These are phyloP conservation scores for Massarina eburnea DNA, from an alignment of 2,329 filamentous ascomycete species.

Conservation along the genomic window DNA sequence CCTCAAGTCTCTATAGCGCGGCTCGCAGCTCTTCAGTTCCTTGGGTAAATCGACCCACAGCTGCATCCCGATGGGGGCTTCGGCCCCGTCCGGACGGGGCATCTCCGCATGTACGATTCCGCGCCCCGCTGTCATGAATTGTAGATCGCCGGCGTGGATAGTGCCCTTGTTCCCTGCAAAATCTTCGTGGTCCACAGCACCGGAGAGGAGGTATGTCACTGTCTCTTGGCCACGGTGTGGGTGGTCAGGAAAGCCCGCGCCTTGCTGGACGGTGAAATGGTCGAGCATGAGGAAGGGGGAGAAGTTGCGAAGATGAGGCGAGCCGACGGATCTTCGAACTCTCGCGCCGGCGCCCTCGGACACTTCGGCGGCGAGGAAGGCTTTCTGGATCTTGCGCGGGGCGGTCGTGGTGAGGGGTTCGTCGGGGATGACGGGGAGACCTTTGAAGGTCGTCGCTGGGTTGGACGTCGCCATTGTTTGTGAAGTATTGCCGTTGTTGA, in stretches of 20 bases:
- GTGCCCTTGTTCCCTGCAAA: conserved; percentile 85
- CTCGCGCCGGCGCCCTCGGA: conserved; percentile 84
- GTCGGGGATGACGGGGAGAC: conserved; percentile 52
- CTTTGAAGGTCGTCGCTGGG: conserved; percentile 43
- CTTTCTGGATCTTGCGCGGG: conserved; percentile 76
- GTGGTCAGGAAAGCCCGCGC: conserved; percentile 89
- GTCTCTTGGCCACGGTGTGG: conserved; percentile 80
- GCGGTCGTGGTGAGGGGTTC: conserved; percentile 42
- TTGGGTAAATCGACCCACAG: conserved; percentile 91
- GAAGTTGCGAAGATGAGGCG: conserved; percentile 78
- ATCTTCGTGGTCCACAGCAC: conserved; percentile 88
- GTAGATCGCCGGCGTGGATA: conserved; percentile 82
- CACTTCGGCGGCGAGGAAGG: conserved; percentile 83
- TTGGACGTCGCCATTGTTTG: conserved; percentile 35
- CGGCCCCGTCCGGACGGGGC: conserved; percentile 77
- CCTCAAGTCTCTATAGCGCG: conserved; percentile 83
- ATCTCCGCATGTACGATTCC: conserved; percentile 97
- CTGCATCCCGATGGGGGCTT: conserved; percentile 79
- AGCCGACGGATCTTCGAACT: conserved; percentile 86
- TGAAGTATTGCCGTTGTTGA: conserved; percentile 25
- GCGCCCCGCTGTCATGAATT: conserved; percentile 94
- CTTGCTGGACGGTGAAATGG: conserved; percentile 75
- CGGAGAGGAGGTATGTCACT: conserved; percentile 86
- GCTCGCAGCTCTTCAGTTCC: conserved; percentile 83
- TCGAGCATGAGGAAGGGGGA: conserved; percentile 96